Base-by-base conservation (phyloP, 257 asterid genomes). In the Leptodermis oblonga region DNA sequence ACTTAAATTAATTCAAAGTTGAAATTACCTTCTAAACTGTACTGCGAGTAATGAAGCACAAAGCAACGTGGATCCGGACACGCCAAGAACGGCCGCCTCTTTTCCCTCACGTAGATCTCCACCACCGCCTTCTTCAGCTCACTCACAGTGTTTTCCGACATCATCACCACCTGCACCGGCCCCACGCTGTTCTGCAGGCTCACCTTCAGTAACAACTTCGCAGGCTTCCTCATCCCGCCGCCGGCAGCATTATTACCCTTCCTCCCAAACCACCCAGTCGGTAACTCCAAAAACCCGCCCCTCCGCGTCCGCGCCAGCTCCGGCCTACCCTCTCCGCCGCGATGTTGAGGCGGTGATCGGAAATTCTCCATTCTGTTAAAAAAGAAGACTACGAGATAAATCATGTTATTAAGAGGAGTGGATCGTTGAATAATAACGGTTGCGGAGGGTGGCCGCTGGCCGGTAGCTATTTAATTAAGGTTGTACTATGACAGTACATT, bases 1-100 rank as follows among this genome's bases (percentile, higher is more conserved):
- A n/a, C n/a, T n/a, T n/a, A n/a, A n/a, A n/a, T n/a, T n/a, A n/a
- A n/a, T n/a, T n/a, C n/a, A n/a, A n/a, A n/a, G 20, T 46, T 4
- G n/a, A 49, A 3, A 0, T 77, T 56, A 88, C 90, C 76, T 67
- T 88, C 83, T 12, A 88, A 71, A 60, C 72, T 75, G 51, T 84
- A 88, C 64, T 77, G 88, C 18, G 92, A 84, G 52, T 81, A 86
- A 59, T 88, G 92, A 81, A 88, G 87, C 70, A 83, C 73, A 62
- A 70, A 88, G 18, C 59, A 41, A 4, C 9, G 67, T 6, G 85
- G 87, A 72, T 83, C 85, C 20, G 36, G 4, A 18, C 28, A 59
- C 14, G 22, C 41, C 75, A 88, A 74, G 79, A 79, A 71, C 10
- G 95, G 90, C 70, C 92, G 86, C 51, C 90, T 80, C 81, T 81